These are phyloP conservation scores for Trypanosoma rangeli DNA, from an alignment of 208 protist genomes.

Conservation along the genomic window DNA sequence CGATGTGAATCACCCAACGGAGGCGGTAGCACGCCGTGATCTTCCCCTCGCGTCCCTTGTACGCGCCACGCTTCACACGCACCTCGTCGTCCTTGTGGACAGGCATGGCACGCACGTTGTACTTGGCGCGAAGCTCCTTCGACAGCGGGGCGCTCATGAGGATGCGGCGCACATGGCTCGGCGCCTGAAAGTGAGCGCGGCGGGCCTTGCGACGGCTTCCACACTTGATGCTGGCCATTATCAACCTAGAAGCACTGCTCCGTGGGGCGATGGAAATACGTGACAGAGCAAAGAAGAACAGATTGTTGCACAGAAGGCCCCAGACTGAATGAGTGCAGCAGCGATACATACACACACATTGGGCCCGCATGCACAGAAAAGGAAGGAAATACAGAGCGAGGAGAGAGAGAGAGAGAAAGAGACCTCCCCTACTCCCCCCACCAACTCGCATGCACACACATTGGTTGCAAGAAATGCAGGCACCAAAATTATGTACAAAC, in stretches of 20 bases:
- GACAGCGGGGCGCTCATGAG: slow-evolving; percentile 98
- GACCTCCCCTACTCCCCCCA: too few species aligned
- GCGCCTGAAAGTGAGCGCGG: slow-evolving; percentile 99
- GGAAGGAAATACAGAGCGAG: not conserved
- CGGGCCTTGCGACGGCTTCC: slow-evolving; percentile 95
- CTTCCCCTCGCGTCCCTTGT: slow-evolving; percentile 97
- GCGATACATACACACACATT: too few species aligned
- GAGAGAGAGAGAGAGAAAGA: not conserved
- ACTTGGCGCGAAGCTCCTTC: slow-evolving; percentile 98
- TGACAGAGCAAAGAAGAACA: too few species aligned
- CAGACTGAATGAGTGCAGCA: too few species aligned
- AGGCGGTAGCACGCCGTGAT: slow-evolving; percentile 97
- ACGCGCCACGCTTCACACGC: slow-evolving; percentile 93
- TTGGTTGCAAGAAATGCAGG: too few species aligned
- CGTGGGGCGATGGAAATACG: too few species aligned
- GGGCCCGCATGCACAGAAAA: not conserved
- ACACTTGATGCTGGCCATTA: slow-evolving; percentile 88
- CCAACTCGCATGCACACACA: too few species aligned
- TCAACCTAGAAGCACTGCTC: slow-evolving; percentile 29
- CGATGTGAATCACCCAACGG: slow-evolving; percentile 99
- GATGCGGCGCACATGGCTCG: slow-evolving; percentile 94
- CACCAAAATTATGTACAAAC: too few species aligned
- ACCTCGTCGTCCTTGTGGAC: slow-evolving; percentile 99
- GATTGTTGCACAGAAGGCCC: too few species aligned
- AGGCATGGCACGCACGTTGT: slow-evolving; percentile 98